These are phyloP conservation scores for Solanum neorickii DNA, from an alignment of 257 asterid genomes.

Conservation along the genomic window DNA sequence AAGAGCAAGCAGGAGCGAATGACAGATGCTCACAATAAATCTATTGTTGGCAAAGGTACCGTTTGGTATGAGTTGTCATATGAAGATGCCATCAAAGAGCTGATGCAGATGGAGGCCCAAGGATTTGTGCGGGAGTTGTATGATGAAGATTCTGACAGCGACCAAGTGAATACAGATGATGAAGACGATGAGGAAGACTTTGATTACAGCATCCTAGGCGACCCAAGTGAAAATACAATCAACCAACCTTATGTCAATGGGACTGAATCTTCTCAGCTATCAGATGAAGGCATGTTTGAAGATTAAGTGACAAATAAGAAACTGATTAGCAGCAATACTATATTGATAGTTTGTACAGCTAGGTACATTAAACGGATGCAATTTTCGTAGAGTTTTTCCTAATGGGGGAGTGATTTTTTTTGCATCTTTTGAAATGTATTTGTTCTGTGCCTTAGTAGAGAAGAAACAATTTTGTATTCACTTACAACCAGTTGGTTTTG, in stretches of 20 bases:
- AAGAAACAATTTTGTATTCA: background rate
- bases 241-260: constrained; percentile 84
- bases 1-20: constrained; percentile 81
- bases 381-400: background rate
- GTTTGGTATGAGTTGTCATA: constrained; percentile 94
- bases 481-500: background rate
- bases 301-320: constrained; percentile 24
- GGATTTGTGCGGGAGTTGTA: constrained; percentile 41
- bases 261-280: constrained; percentile 65
- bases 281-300: constrained; percentile 80
- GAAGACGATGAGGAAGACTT: constrained; percentile 40
- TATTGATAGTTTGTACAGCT: constrained; percentile 1
- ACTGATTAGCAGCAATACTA: background rate
- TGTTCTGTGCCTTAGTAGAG: background rate
- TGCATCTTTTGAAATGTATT: background rate
- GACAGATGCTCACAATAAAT: constrained; percentile 81
- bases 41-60: constrained; percentile 78
- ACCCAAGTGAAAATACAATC: constrained; percentile 28
- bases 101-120: constrained; percentile 49
- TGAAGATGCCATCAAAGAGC: constrained; percentile 71
- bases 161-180: constrained; percentile 13
- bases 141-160: constrained; percentile 21
- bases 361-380: background rate
- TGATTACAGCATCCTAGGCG: constrained; percentile 65
- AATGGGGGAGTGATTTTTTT: background rate